Percentiles rank a stretch among this genome's conserved stretches.
Evolutionary conservation across 805 yeast species (phyloP).

Genomic region (Nakazawaea pomicola): DNA sequence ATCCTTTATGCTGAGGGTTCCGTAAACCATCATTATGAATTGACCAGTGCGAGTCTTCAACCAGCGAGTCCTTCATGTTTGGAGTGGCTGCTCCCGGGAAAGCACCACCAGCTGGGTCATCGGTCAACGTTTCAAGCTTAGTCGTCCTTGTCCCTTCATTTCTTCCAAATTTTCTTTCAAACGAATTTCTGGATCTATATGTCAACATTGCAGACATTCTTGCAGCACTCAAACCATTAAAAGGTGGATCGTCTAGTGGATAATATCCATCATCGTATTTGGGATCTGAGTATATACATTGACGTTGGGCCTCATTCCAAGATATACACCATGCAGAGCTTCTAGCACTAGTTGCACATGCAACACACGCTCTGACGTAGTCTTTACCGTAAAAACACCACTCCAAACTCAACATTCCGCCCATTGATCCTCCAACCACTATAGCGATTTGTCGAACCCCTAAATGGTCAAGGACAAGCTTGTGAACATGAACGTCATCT

Average conservation of each 20-base stretch:
- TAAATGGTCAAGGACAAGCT: constrained; percentile 61
- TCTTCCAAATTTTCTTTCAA: constrained; percentile 90
- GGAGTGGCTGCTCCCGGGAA: background rate
- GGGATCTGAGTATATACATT: constrained; percentile 93
- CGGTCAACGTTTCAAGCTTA: constrained; percentile 13
- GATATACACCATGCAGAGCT: constrained; percentile 98
- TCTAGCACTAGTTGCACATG: constrained; percentile 90
- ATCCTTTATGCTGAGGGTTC: constrained; percentile 7
- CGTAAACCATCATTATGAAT: constrained; percentile 78
- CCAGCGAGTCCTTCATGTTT: background rate
- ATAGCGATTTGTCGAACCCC: constrained; percentile 78
- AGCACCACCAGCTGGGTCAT: too few relatives aligned
- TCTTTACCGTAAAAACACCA: constrained; percentile 67
- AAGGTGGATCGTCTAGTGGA: constrained; percentile 71
- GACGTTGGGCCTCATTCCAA: constrained; percentile 98
- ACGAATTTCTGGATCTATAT: constrained; percentile 86
- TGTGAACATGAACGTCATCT: constrained; percentile 84
- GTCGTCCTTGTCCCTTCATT: constrained; percentile 35
- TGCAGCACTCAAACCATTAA: constrained; percentile 88
- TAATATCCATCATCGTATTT: constrained; percentile 89
- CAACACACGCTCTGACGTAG: constrained; percentile 68
- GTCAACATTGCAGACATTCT: constrained; percentile 95
- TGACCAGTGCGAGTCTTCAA: constrained; percentile 60
- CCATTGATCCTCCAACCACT: constrained; percentile 97
- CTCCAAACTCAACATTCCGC: constrained; percentile 94